Evolutionary conservation across 495 filamentous ascomycete species (phyloP), one percentile per base, ranked within the genome.

Genomic region (Xylaria longipes): DNA sequence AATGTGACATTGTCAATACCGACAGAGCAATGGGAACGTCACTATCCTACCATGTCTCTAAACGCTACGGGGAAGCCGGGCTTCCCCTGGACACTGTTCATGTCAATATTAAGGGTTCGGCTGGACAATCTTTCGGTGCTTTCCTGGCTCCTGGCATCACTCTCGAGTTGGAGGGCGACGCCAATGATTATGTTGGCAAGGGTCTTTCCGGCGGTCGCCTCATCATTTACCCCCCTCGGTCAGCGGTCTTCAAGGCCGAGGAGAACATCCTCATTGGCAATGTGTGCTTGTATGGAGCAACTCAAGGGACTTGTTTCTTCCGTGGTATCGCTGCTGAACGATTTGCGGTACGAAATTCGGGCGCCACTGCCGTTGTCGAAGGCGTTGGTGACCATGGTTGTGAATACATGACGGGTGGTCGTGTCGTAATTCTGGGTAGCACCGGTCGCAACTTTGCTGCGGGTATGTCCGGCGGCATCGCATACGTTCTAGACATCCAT

Each of bases 381-480:
- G 96, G 97, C 82, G 90, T 97, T 66, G 96, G 96, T 86, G 96
- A 99, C 80, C 96, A 99, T 79, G 94, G 95, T 60, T 98, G 95
- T 79, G 96, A 99, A 85, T 99, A 99, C 88, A 99, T 99, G 96
- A 99, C 96, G 71, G 96, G 96, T 77, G 96, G 96, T 78, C 94
- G 97, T 79, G 89, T 98, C 46, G 84, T 99, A 70, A 86, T 97
- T 71, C 87, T 99, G 57, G 96, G 96, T 70, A 89, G 91, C 76
- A 97, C 94, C 76, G 96, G 96, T n/a, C 96, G 96, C 73, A 99
- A 99, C 87, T 99, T 99, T 77, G 96, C 97, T 77, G 96, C 96
- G 70, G 96, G 96, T 85, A 99, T 99, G 96, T 98, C 95, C 76
- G 96, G 96, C 76, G 96, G 96, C 84, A 98, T 99, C 83, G 95